A percentile compares a stretch with the other conserved stretches of the same genome.
Conservation (phyloP, 1,284 basidiomycete genomes). For the Agroathelia rolfsii region DNA sequence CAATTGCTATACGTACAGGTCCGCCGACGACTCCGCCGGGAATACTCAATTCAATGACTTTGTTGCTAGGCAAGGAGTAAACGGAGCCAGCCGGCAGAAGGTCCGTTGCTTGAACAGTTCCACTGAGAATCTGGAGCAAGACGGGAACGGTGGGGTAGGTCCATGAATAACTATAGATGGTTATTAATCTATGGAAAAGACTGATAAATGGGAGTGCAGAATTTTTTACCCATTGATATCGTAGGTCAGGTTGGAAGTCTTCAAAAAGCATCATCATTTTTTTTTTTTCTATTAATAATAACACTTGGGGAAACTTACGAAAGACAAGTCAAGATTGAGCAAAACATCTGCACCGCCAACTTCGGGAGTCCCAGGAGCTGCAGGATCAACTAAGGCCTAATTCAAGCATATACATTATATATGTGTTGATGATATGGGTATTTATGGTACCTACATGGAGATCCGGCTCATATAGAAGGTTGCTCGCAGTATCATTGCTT, state of each 20-base stretch:
- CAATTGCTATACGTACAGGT: conserved; percentile 15
- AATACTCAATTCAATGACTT: conserved; percentile 28
- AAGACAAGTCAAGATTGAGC: conserved; percentile 15
- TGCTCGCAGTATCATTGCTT: conserved; percentile 12
- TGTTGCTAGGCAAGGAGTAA: conserved; percentile 21
- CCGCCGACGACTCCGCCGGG: conserved; percentile 20
- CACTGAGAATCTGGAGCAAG: conserved; percentile 9
- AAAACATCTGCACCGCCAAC: conserved; percentile 20
- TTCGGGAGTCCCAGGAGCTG: conserved; percentile 17
- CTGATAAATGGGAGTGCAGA: no score
- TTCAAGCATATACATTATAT: no score
- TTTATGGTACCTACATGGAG: no score
- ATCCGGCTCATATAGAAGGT: conserved; percentile 18
- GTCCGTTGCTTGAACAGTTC: conserved; percentile 6
- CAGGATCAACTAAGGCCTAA: conserved; percentile 16
- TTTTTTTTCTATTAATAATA: no score
- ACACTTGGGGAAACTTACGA: conserved; percentile 10
- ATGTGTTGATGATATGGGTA: no score
- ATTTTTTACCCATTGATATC: no score
- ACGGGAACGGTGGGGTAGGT: conserved; percentile 12
- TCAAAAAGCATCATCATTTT: no score
- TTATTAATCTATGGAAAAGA: no score
- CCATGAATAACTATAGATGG: conserved; percentile 16
- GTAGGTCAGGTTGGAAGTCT: no score
- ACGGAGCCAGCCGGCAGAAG: conserved; percentile 14